Percentiles rank a stretch among this genome's conserved stretches.
Conservation (phyloP, 345 rosid genomes). For the Isatis tinctoria region DNA sequence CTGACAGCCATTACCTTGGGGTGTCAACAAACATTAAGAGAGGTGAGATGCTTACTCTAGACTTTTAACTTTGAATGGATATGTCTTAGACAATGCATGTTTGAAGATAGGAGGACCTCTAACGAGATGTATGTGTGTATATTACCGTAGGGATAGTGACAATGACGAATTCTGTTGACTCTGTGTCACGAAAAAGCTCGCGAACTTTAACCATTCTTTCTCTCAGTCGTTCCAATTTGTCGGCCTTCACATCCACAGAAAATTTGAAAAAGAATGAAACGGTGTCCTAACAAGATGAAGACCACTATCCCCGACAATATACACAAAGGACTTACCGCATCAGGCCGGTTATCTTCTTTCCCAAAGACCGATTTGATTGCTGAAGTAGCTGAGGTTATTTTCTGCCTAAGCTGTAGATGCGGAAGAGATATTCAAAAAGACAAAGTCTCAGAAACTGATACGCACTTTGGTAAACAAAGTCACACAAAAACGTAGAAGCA, state of each 20-base stretch:
- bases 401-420: slow-evolving; percentile 74
- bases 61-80: not conserved
- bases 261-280: not conserved
- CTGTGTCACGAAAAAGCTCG: slow-evolving; percentile 85
- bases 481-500: not conserved
- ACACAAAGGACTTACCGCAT: slow-evolving; percentile 57
- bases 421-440: slow-evolving; percentile 8
- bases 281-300: not conserved
- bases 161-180: slow-evolving; percentile 90
- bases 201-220: slow-evolving; percentile 98
- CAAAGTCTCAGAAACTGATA: slow-evolving; percentile 1
- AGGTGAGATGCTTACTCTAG: not conserved
- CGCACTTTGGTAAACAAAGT: not conserved
- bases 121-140: not conserved
- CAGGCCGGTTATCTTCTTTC: slow-evolving; percentile 52
- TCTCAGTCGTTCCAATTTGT: slow-evolving; percentile 80
- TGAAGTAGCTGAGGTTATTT: slow-evolving; percentile 85
- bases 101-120: not conserved
- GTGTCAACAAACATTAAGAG: slow-evolving; percentile 11
- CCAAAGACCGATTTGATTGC: slow-evolving; percentile 96
- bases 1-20: slow-evolving; percentile 90
- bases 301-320: slow-evolving; percentile 6
- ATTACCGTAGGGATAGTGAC: slow-evolving; percentile 94
- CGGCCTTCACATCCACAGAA: slow-evolving; percentile 44
- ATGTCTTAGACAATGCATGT: not conserved